Evolutionary conservation across 2,329 filamentous ascomycete species (phyloP).

Genomic region (Pseudonectria buxi): DNA sequence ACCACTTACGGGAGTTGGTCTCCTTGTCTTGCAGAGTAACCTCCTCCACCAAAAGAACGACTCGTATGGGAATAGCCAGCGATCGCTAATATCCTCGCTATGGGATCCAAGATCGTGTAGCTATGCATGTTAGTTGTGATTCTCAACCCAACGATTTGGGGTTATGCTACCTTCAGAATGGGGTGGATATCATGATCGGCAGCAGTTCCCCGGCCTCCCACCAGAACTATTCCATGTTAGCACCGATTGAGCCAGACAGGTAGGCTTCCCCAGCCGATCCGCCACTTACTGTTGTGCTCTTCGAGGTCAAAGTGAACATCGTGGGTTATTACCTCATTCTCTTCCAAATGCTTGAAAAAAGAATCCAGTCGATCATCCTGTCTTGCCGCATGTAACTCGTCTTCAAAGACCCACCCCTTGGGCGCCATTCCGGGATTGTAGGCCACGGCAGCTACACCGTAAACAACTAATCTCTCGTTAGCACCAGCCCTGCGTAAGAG

Average conservation of each 20-base stretch:
- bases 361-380: not conserved
- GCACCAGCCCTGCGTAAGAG: not conserved
- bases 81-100: no score
- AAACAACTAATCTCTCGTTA: slow-evolving; percentile 17
- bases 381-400: slow-evolving; percentile 4
- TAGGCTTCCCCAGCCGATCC: no score
- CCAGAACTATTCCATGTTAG: no score
- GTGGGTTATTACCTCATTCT: slow-evolving; percentile 8
- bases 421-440: slow-evolving; percentile 17
- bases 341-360: slow-evolving; percentile 5
- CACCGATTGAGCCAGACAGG: no score
- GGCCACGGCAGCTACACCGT: slow-evolving; percentile 21
- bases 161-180: no score
- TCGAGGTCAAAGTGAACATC: slow-evolving; percentile 27
- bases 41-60: no score
- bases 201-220: no score
- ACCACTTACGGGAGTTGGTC: slow-evolving; percentile 17
- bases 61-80: no score
- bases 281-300: slow-evolving; percentile 21
- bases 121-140: no score
- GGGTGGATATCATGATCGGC: no score
- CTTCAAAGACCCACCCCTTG: slow-evolving; percentile 7
- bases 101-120: no score
- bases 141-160: no score
- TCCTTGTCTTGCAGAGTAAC: slow-evolving; percentile 12